Evolutionary conservation across 2,329 filamentous ascomycete genomes (phyloP).

Genomic region (Ceratocystiopsis sp.): DNA sequence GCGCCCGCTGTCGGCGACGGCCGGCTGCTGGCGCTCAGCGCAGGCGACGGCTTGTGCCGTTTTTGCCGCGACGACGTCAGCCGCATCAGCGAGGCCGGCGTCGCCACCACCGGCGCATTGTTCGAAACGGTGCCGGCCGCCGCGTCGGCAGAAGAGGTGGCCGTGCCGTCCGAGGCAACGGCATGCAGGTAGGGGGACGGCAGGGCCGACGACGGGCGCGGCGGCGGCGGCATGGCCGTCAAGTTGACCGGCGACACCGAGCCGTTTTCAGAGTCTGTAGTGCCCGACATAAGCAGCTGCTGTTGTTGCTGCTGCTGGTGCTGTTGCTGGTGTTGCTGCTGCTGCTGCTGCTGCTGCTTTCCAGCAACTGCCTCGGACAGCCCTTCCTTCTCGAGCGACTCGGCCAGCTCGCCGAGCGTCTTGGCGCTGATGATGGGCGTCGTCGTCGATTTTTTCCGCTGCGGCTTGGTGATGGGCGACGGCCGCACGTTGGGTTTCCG

Average conservation of each 20-base stretch:
- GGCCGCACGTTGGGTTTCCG: conserved; percentile 40
- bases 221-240: conserved; percentile 49
- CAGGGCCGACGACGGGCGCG: conserved; percentile 47
- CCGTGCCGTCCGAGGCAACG: conserved; percentile 3
- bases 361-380: conserved; percentile 8
- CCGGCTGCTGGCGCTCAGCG: conserved; percentile 7
- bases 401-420: conserved; percentile 33
- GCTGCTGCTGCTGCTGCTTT: conserved; percentile 19
- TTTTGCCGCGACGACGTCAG: conserved; percentile 35
- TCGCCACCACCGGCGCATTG: conserved; percentile 48
- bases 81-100: conserved; percentile 77
- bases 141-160: conserved; percentile 17
- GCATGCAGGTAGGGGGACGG: conserved; percentile 46
- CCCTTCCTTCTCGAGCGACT: conserved; percentile 22
- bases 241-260: conserved; percentile 48
- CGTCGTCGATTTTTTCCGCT: conserved; percentile 33
- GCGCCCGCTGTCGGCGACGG: background rate
- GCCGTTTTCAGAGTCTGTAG: conserved; percentile 41
- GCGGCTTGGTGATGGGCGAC: conserved; percentile 56
- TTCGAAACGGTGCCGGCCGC: conserved; percentile 4
- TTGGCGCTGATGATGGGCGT: conserved; percentile 40
- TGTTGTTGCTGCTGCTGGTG: conserved; percentile 21
- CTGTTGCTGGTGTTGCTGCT: conserved; percentile 18
- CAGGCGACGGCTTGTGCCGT: conserved; percentile 6
- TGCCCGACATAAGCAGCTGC: conserved; percentile 20